Evolutionary conservation across 371 early-diverging fungal genomes (phyloP).

Genomic region (Mucor circinelloides): DNA sequence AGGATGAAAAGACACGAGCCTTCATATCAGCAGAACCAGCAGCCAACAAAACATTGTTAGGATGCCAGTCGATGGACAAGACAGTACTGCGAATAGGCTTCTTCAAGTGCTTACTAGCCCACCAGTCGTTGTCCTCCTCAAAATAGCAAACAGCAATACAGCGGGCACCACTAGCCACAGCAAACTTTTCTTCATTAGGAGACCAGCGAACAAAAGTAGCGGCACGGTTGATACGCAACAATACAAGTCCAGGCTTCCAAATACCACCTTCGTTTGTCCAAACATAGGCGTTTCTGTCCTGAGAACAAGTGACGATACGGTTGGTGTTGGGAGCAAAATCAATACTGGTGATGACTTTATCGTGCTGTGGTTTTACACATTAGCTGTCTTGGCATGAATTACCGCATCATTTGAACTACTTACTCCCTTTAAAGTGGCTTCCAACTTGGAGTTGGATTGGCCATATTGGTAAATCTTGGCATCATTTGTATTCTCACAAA

Average conservation of each 20-base stretch:
- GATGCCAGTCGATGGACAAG: constrained; percentile 94
- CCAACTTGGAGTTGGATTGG: constrained; percentile 62
- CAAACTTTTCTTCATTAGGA: constrained; percentile 97
- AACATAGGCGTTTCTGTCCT: constrained; percentile 98
- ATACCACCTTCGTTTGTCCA: constrained; percentile 80
- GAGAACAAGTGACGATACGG: constrained; percentile 95
- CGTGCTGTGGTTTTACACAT: constrained; percentile 67
- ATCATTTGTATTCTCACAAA: constrained; percentile 89
- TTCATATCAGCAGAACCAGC: constrained; percentile 95
- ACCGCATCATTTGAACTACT: constrained; percentile 4
- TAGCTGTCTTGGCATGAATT: background rate
- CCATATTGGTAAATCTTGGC: constrained; percentile 84
- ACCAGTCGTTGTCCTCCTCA: constrained; percentile 96
- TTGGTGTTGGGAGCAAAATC: constrained; percentile 97
- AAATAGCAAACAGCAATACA: constrained; percentile 94
- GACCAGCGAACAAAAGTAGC: constrained; percentile 96
- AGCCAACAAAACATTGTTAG: constrained; percentile 93
- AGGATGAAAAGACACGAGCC: constrained; percentile 95
- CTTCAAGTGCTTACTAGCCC: constrained; percentile 94
- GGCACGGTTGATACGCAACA: constrained; percentile 94
- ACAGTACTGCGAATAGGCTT: constrained; percentile 93
- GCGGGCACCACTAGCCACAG: constrained; percentile 92
- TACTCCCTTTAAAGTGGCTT: constrained; percentile 78
- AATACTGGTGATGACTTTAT: constrained; percentile 92
- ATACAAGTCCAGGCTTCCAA: constrained; percentile 95